These are phyloP conservation scores for Globisporangium recalcitrans DNA, from an alignment of 352 stramenopile genomes.

Conservation along the genomic window DNA sequence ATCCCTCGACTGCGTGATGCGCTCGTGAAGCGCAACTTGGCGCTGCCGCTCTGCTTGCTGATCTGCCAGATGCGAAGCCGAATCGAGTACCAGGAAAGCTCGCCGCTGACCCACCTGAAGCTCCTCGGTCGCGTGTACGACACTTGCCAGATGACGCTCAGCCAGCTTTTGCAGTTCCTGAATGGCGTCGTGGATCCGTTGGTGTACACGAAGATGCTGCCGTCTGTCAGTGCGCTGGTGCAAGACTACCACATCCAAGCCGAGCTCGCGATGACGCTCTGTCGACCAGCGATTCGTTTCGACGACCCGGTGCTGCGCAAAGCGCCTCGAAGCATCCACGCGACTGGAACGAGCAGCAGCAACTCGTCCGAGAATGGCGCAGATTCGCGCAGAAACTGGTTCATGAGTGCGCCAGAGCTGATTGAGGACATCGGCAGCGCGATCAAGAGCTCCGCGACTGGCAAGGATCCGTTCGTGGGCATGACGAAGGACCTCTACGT, in stretches of 20 bases:
- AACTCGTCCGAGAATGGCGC: conserved; percentile 16
- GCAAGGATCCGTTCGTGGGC: conserved; percentile 48
- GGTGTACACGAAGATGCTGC: conserved; percentile 71
- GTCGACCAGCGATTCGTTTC: conserved; percentile 70
- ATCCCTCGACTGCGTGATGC: conserved; percentile 79
- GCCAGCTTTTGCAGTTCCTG: conserved; percentile 83
- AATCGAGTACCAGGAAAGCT: conserved; percentile 78
- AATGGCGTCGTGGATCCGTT: conserved; percentile 63
- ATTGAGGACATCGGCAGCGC: conserved; percentile 54
- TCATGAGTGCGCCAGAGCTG: conserved; percentile 56
- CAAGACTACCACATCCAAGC: conserved; percentile 69
- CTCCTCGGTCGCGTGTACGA: conserved; percentile 75
- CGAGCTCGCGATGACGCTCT: conserved; percentile 75
- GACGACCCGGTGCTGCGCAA: conserved; percentile 63
- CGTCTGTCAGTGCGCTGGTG: conserved; percentile 53
- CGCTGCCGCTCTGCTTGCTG: conserved; percentile 65
- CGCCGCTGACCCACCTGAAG: conserved; percentile 59
- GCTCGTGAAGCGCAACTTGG: conserved; percentile 74
- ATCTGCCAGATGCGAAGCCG: conserved; percentile 84
- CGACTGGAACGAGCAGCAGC: conserved; percentile 26
- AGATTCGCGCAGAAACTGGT: conserved; percentile 35
- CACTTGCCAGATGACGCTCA: conserved; percentile 82
- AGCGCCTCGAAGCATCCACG: conserved; percentile 60
- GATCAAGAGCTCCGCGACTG: conserved; percentile 23
- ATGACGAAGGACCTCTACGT: conserved; percentile 75